Evolutionary conservation across 1,284 basidiomycete species (phyloP).

Genomic region (Melampsora americana): DNA sequence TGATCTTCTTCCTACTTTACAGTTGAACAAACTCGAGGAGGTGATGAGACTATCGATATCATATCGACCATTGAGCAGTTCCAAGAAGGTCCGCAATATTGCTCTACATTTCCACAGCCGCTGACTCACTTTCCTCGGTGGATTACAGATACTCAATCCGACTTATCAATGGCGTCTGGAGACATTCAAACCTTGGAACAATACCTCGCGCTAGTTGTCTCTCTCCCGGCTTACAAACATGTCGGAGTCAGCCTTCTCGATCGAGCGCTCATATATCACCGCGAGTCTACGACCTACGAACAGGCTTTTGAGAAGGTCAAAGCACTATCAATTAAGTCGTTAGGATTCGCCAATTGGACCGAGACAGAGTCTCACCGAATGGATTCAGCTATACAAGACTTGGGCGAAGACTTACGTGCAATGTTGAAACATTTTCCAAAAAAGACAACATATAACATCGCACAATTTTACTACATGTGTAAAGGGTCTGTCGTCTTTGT

Average conservation of each 20-base stretch:
- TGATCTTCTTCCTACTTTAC: not conserved
- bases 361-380: conserved; percentile 38
- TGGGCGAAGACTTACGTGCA: conserved; percentile 37
- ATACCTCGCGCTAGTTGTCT: conserved; percentile 13
- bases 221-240: conserved; percentile 12
- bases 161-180: not conserved
- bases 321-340: conserved; percentile 8
- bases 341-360: conserved; percentile 39
- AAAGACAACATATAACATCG: conserved; percentile 23
- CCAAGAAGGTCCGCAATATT: conserved; percentile 2
- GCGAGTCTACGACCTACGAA: conserved; percentile 4
- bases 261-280: conserved; percentile 15
- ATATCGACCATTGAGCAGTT: conserved; percentile 35
- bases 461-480: conserved; percentile 41
- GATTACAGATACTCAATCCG: not conserved
- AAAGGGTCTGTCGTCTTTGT: conserved; percentile 38
- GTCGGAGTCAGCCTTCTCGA: conserved; percentile 38
- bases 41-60: conserved; percentile 41
- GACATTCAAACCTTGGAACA: conserved; percentile 7
- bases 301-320: conserved; percentile 17
- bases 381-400: conserved; percentile 22
- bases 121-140: not conserved
- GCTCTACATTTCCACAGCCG: not conserved
- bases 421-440: conserved; percentile 40
- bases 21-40: conserved; percentile 39